Base-by-base conservation (phyloP, 2,329 filamentous ascomycete species). In the Pleoardoris graminearum region DNA sequence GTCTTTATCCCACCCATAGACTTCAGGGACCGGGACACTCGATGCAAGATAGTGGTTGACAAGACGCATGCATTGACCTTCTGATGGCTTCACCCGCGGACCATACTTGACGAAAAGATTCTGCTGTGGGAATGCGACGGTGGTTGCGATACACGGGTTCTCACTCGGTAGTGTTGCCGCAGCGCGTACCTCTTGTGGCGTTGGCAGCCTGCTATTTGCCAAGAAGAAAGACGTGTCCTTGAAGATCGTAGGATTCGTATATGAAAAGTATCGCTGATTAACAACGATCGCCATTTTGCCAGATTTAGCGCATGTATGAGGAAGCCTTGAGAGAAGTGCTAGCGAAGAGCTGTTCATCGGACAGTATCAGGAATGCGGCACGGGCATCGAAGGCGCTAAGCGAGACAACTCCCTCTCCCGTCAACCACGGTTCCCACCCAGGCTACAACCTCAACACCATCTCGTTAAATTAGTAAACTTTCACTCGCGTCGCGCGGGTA, bases 1-100 rank as follows among this genome's bases (percentile, higher is more conserved):
- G 73, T n/a, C 70, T 66, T 53, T 67, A 72, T 44, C 14, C 62
- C 59, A 74, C 7, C 71, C 67, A 53, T 70, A 73, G 17, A 75
- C 52, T 52, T 74, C 67, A n/a, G 71, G 72, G 23, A 73, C 70
- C 7, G 70, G 71, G 21, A 74, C 60, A 22, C 19, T 25, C 4
- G 19, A 22, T 39, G 7, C 19, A 39, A 39, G 37, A 25, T 25
- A 39, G 37, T 25, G 12, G 3, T 25, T 2, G 14, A 39, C 37
- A n/a, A 25, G 19, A 39, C 21, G 21, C 21, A 39, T 23, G 21
- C 19, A 39, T 25, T 39, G 37, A 17, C 37, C 37, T 25, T 39
- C 37, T 7, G 37, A 10, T 39, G 21, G 3, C 21, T 25, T 39
- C 17, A 39, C 21, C 17, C 37, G 19, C 17, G 3, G 21, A 1